phyloP scores from a whole-genome alignment of 306 rosid genomes.

The Alnus rubra region DNA sequence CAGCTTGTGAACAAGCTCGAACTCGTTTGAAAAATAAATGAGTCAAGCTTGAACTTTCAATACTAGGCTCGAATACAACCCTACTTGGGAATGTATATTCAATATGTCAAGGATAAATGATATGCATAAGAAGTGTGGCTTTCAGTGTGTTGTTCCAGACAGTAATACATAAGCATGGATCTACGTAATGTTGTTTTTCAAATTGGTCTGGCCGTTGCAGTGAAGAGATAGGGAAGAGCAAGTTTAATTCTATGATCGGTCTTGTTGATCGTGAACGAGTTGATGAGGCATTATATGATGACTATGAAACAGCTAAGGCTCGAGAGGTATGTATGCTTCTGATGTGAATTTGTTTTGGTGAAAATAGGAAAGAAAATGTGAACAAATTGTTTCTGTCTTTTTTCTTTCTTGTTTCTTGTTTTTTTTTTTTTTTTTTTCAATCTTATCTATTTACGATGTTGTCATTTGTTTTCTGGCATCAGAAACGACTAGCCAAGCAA shows the following conservation, averaged over 20 bases:
- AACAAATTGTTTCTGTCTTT: background rate
- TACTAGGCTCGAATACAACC: too few species aligned
- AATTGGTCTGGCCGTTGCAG: conserved; percentile 40
- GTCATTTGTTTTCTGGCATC: conserved; percentile 18
- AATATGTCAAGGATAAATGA: background rate
- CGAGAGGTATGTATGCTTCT: conserved; percentile 66
- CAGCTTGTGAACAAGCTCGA: too few species aligned
- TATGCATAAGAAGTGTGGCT: background rate
- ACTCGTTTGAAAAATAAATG: too few species aligned
- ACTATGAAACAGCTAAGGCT: conserved; percentile 84
- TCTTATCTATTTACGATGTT: background rate
- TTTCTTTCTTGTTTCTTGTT: background rate
- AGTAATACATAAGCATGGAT: conserved; percentile 1
- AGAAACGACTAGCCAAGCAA: conserved; percentile 87
- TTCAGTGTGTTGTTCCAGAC: background rate
- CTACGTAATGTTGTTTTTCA: conserved; percentile 3
- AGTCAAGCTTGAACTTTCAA: too few species aligned
- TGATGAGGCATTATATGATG: conserved; percentile 78
- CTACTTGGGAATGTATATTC: background rate
- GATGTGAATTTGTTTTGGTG: conserved; percentile 4
- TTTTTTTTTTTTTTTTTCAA: background rate
- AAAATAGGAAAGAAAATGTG: background rate
- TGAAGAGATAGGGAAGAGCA: conserved; percentile 86
- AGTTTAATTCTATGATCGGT: conserved; percentile 94
- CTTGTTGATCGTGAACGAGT: conserved; percentile 88